A percentile compares a stretch with the other conserved stretches of the same genome.
phyloP scores from a whole-genome alignment of 139 green algal genomes.

The Penium margaritaceum region DNA sequence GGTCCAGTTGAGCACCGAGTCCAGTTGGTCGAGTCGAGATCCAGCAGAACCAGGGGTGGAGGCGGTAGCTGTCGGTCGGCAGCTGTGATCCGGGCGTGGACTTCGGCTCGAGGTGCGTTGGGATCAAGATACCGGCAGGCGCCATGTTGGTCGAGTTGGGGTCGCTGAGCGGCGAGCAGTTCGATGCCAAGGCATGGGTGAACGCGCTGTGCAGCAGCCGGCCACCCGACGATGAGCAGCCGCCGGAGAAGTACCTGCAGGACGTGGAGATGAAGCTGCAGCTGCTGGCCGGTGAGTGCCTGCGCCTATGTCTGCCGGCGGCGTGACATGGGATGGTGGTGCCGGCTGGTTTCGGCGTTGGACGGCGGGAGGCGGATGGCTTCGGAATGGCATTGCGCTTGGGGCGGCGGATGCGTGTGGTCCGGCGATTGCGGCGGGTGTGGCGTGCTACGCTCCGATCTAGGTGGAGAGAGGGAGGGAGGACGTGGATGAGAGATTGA shows the following conservation, averaged over 20 bases:
- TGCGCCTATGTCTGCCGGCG: too few species aligned
- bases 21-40: too few species aligned
- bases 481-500: too few species aligned
- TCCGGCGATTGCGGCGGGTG: background rate
- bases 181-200: slow-evolving; percentile 41
- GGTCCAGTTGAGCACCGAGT: too few species aligned
- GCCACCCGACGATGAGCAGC: slow-evolving; percentile 35
- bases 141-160: slow-evolving; percentile 43
- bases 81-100: too few species aligned
- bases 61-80: too few species aligned
- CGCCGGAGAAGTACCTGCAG: slow-evolving; percentile 42
- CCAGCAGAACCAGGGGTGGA: too few species aligned
- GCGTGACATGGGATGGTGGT: background rate
- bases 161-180: slow-evolving; percentile 33
- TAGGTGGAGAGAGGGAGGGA: too few species aligned
- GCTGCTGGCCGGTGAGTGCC: slow-evolving; percentile 27
- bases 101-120: too few species aligned
- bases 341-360: background rate
- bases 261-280: slow-evolving; percentile 47
- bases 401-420: background rate
- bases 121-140: too few species aligned
- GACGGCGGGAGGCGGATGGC: background rate
- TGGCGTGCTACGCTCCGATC: too few species aligned
- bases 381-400: background rate
- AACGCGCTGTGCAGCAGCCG: slow-evolving; percentile 12